Base-by-base conservation (phyloP, 176 grass and related monocot species). In the Sorghum bicolor region DNA sequence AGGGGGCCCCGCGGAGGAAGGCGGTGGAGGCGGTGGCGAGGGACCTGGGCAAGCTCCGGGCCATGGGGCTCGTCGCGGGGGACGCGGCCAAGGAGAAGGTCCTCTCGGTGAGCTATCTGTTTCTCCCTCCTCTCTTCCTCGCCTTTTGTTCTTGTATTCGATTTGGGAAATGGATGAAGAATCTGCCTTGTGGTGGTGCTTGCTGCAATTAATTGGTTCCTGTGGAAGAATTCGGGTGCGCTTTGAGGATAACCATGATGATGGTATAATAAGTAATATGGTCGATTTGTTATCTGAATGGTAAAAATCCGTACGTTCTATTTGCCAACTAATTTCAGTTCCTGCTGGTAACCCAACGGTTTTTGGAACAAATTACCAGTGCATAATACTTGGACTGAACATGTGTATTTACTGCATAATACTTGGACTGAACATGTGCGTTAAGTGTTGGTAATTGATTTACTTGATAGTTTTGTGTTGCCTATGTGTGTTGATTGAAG, bases 71-170 rank as follows among this genome's bases (percentile, higher is more conserved):
- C 33, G 88, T 77, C 26, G 26, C 83, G 2, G 65, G 83, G 3
- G 78, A 89, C 10, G 55, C 72, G 2, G 65, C 55, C 55, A 89
- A 86, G 72, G 88, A 89, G 83, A 86, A 72, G 34, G 74, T 86
- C 16, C 88, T 89, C 33, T 64, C 72, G 55, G 88, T 89, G 33
- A 86, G 43, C 20, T 3, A 37, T 32, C 38, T 76, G 2, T 25
- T 26, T 16, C 17, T 26, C 8, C 1, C 6, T n/a, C n/a, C 16
- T 2, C 37, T 25, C 10, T 82, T 70, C 4, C 12, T 32, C 13
- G 8, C 50, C 4, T 30, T 14, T 19, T 11, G 25, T 38, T 77
- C 30, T 2, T 6, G 28, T 45, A 41, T 50, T 7, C 7, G 10
- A 1, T 52, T 55, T 6, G 28, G 45, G 29, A 22, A 57, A 36